Conservation (phyloP, 139 green algal species). For the Yamagishiella unicocca region DNA sequence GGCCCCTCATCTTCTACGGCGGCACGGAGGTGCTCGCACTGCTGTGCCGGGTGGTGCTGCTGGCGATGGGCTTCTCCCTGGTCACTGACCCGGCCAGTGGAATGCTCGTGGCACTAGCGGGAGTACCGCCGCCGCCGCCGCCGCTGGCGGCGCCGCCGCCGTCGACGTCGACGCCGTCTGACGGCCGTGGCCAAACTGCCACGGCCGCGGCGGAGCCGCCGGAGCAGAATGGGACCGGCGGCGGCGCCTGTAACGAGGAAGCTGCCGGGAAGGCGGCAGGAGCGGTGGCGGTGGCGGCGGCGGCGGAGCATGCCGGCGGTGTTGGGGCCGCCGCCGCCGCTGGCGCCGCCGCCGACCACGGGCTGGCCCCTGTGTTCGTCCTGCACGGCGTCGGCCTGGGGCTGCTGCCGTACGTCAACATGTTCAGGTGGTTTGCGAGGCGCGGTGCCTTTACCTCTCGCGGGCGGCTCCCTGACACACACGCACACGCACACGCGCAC, state of each 20-base stretch:
- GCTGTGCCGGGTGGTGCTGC: slow-evolving; percentile 33
- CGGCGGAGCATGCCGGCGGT: not conserved
- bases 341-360: too few relatives aligned
- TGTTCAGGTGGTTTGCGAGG: slow-evolving; percentile 27
- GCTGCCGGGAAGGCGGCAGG: too few relatives aligned
- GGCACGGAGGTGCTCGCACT: slow-evolving; percentile 50
- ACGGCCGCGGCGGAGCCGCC: too few relatives aligned
- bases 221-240: too few relatives aligned
- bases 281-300: not conserved
- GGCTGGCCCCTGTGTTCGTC: slow-evolving; percentile 53
- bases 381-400: slow-evolving; percentile 66
- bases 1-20: slow-evolving; percentile 58
- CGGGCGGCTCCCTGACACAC: too few relatives aligned
- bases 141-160: too few relatives aligned
- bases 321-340: too few relatives aligned
- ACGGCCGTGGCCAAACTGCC: too few relatives aligned
- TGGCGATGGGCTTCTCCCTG: slow-evolving; percentile 37
- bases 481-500: too few relatives aligned
- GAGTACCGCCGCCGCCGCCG: not conserved
- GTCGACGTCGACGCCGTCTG: too few relatives aligned
- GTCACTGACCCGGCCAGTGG: not conserved
- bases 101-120: not conserved
- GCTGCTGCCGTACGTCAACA: slow-evolving; percentile 17
- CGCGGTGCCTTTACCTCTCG: too few relatives aligned
- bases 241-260: too few relatives aligned